These are phyloP conservation scores for Xylaria nigripes DNA, from an alignment of 495 filamentous ascomycete genomes.

Conservation along the genomic window DNA sequence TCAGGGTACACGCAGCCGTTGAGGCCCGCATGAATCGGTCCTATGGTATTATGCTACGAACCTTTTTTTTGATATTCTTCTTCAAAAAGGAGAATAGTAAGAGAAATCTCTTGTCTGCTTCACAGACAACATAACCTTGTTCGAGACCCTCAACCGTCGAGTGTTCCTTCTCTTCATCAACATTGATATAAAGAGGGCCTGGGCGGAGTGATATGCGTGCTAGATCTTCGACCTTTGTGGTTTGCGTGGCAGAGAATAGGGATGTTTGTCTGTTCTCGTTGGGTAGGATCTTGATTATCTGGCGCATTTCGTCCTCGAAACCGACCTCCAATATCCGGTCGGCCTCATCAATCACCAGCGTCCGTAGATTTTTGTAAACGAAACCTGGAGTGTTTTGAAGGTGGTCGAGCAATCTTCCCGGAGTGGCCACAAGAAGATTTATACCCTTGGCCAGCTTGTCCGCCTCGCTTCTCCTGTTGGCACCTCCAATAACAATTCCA, in stretches of 20 bases:
- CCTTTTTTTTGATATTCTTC: conserved; percentile 73
- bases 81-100: conserved; percentile 95
- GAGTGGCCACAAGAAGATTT: conserved; percentile 89
- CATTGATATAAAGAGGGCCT: conserved; percentile 72
- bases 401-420: conserved; percentile 87
- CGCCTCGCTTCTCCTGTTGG: conserved; percentile 83
- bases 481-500: conserved; percentile 92
- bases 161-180: conserved; percentile 51
- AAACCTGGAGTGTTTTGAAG: conserved; percentile 89
- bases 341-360: conserved; percentile 85
- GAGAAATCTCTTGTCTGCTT: conserved; percentile 87
- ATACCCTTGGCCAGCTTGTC: conserved; percentile 92
- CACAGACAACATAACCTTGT: conserved; percentile 90
- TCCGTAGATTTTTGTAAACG: conserved; percentile 85
- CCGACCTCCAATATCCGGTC: conserved; percentile 93
- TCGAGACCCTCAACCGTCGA: conserved; percentile 87
- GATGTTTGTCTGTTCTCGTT: conserved; percentile 85
- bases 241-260: conserved; percentile 96
- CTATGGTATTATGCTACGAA: neutral
- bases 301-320: conserved; percentile 97
- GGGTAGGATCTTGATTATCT: conserved; percentile 93
- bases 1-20: neutral
- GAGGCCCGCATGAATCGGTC: neutral
- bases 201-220: conserved; percentile 87
- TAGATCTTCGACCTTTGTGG: conserved; percentile 95